Conservation (phyloP, 495 filamentous ascomycete genomes). For the Terfezia boudieri region DNA sequence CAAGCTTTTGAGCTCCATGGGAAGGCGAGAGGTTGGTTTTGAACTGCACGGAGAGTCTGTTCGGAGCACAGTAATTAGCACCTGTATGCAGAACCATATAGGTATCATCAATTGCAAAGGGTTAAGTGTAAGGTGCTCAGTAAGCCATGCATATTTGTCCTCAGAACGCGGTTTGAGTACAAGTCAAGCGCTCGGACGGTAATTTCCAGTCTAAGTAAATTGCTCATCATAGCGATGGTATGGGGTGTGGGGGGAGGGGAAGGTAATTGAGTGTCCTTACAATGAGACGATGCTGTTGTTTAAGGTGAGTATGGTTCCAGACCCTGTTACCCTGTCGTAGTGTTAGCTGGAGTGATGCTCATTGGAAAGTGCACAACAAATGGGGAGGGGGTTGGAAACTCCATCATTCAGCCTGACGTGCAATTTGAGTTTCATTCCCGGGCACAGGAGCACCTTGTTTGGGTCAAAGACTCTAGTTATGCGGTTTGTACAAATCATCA, state of each 20-base stretch:
- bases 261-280: slow-evolving; percentile 3
- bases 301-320: background rate
- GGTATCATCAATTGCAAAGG: background rate
- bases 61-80: background rate
- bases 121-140: slow-evolving; percentile 35
- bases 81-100: slow-evolving; percentile 1
- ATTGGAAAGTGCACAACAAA: background rate
- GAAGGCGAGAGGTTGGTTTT: background rate
- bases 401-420: slow-evolving; percentile 94
- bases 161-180: slow-evolving; percentile 18
- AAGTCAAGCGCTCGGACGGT: slow-evolving; percentile 64
- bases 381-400: background rate
- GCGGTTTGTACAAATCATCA: slow-evolving; percentile 75
- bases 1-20: too few relatives aligned
- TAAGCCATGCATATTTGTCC: slow-evolving; percentile 74
- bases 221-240: slow-evolving; percentile 47
- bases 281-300: background rate
- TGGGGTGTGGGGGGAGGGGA: background rate
- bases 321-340: background rate
- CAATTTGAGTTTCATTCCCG: slow-evolving; percentile 87
- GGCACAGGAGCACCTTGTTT: background rate
- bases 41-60: background rate
- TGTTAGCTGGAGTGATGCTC: background rate
- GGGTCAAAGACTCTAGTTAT: slow-evolving; percentile 99
- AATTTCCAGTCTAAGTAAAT: slow-evolving; percentile 89